Evolutionary conservation across 768 basidiomycete species (phyloP).

Genomic region (Lentinus tigrinus): DNA sequence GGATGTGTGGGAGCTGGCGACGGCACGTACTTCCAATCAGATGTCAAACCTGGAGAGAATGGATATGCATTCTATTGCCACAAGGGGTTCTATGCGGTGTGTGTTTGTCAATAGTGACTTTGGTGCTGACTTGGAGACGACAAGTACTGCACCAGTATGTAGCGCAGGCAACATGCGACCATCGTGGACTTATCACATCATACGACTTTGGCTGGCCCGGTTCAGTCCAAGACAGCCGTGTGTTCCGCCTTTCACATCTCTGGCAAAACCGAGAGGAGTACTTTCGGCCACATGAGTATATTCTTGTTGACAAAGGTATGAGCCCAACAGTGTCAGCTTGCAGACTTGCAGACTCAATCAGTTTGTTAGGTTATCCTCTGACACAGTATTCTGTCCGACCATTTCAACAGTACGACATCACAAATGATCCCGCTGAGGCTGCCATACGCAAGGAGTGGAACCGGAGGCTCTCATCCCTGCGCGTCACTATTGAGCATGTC

Average conservation of each 20-base stretch:
- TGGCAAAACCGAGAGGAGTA: not conserved
- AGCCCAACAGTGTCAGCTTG: not conserved
- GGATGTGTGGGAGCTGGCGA: not conserved
- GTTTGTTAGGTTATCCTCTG: not conserved
- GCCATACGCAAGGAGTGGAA: not conserved
- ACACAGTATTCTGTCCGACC: not conserved
- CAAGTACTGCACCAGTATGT: not conserved
- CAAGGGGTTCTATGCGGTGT: not conserved
- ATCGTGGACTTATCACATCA: not conserved
- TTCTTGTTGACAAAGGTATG: not conserved
- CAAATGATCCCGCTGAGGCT: not conserved
- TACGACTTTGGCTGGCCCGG: not conserved
- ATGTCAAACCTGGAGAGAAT: not conserved
- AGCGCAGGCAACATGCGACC: not conserved
- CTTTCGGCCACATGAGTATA: not conserved
- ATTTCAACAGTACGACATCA: not conserved
- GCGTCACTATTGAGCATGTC: not conserved
- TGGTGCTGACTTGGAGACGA: not conserved
- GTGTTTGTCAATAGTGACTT: not conserved
- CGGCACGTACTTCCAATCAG: not conserved
- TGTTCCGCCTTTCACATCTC: not conserved
- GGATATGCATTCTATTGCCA: not conserved
- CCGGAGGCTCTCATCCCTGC: not conserved
- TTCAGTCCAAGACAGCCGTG: not conserved
- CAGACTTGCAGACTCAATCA: no score